Evolutionary conservation across 2,329 filamentous ascomycete genomes (phyloP).

Genomic region (Scopulariopsis brevicaulis): DNA sequence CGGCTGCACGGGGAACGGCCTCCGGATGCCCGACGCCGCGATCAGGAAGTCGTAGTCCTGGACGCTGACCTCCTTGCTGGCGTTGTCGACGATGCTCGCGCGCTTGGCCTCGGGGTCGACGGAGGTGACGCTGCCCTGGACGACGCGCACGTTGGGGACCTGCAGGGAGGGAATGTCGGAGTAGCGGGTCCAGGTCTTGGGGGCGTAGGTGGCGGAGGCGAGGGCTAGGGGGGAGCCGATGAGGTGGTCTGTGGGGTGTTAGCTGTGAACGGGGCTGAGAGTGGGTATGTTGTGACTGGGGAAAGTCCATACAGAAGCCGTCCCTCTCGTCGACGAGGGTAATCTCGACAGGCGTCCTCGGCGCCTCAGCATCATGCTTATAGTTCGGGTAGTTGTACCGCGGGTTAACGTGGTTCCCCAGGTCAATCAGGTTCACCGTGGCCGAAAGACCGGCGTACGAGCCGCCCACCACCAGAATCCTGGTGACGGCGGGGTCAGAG

Average conservation of each 20-base stretch:
- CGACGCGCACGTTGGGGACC: slow-evolving; percentile 46
- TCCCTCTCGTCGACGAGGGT: slow-evolving; percentile 71
- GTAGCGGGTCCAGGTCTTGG: slow-evolving; percentile 61
- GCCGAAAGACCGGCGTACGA: slow-evolving; percentile 62
- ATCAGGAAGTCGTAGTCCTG: slow-evolving; percentile 65
- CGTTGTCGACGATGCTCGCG: slow-evolving; percentile 40
- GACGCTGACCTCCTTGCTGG: slow-evolving; percentile 27
- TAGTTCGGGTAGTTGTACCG: slow-evolving; percentile 28
- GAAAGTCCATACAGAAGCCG: slow-evolving; percentile 56
- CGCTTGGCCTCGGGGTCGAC: slow-evolving; percentile 50
- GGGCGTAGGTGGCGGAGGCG: slow-evolving; percentile 48
- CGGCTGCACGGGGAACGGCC: slow-evolving; percentile 64
- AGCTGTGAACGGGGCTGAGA: neutral
- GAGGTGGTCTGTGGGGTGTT: slow-evolving; percentile 46
- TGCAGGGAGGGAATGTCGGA: slow-evolving; percentile 56
- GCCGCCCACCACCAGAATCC: slow-evolving; percentile 57
- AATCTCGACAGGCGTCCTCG: slow-evolving; percentile 49
- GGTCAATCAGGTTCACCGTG: slow-evolving; percentile 55
- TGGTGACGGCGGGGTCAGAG: slow-evolving; percentile 10
- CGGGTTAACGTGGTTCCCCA: slow-evolving; percentile 43
- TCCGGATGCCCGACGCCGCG: slow-evolving; percentile 56
- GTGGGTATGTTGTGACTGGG: neutral
- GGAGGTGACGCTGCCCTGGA: slow-evolving; percentile 52
- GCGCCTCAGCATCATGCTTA: slow-evolving; percentile 25
- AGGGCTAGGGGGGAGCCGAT: slow-evolving; percentile 68